Percentiles rank a stretch among this genome's conserved stretches.
Evolutionary conservation across 1,284 basidiomycete species (phyloP).

Genomic region (Rhodotorula sp.): DNA sequence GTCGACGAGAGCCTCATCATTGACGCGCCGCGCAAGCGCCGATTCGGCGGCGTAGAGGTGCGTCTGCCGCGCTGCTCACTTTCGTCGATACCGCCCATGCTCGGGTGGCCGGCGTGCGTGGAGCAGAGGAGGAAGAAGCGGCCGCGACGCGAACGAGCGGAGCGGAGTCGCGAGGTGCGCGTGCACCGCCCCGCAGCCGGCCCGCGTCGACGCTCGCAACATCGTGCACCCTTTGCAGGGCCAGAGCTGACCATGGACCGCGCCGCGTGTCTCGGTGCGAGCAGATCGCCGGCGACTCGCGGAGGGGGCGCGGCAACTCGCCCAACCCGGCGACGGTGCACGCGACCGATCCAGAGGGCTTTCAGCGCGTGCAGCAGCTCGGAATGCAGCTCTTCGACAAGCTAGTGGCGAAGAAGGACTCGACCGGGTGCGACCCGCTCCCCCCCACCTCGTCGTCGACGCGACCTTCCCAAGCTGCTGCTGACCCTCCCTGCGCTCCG

Average conservation of each 20-base stretch:
- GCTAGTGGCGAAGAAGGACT: conserved; percentile 16
- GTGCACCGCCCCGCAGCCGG: too few species aligned
- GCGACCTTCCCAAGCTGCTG: neutral
- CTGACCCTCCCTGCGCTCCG: neutral
- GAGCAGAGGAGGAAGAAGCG: too few species aligned
- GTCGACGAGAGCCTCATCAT: conserved; percentile 14
- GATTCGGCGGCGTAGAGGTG: conserved; percentile 6
- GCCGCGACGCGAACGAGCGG: too few species aligned
- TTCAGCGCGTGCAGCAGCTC: conserved; percentile 12
- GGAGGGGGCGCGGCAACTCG: neutral
- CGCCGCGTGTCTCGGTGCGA: neutral
- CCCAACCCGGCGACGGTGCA: conserved; percentile 5
- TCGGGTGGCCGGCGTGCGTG: too few species aligned
- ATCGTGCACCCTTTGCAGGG: too few species aligned
- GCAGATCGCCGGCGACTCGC: neutral
- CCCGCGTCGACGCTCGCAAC: too few species aligned
- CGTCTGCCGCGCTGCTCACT: neutral
- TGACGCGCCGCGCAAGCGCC: conserved; percentile 6
- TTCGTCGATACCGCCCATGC: too few species aligned
- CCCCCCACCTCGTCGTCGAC: neutral
- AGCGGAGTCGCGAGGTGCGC: too few species aligned
- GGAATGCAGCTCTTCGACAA: conserved; percentile 25
- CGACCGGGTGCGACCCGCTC: conserved; percentile 3
- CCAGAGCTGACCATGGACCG: neutral
- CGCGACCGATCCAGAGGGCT: conserved; percentile 20